Evolutionary conservation across 2,329 filamentous ascomycete genomes (phyloP).

Genomic region (Penicillium sp.): DNA sequence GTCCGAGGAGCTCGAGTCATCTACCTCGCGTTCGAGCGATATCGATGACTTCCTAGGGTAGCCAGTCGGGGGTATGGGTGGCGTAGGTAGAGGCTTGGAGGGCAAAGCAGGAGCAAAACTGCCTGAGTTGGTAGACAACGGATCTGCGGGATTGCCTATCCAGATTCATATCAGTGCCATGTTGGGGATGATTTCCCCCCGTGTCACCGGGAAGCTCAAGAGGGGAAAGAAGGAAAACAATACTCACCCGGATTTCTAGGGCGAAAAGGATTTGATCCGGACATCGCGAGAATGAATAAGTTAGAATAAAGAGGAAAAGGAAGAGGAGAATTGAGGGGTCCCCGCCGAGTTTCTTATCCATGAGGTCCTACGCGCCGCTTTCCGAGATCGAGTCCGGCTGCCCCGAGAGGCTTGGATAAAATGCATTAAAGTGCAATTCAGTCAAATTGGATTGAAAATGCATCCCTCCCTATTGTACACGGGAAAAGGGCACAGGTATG

Average conservation of each 20-base stretch:
- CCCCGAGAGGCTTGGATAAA: conserved; percentile 15
- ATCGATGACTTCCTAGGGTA: conserved; percentile 17
- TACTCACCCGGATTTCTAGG: no score
- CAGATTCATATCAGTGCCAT: conserved; percentile 1
- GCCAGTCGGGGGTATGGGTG: conserved; percentile 14
- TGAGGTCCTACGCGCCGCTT: conserved; percentile 17
- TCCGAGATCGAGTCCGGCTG: conserved; percentile 17
- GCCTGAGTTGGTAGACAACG: background rate
- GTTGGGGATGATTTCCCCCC: conserved; percentile 3
- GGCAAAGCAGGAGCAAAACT: background rate
- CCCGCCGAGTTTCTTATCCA: conserved; percentile 19
- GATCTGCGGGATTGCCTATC: conserved; percentile 10
- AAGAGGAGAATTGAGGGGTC: conserved; percentile 15
- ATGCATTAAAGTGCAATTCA: background rate
- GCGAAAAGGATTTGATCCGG: no score
- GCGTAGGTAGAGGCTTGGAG: conserved; percentile 12
- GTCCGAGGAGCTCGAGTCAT: conserved; percentile 28
- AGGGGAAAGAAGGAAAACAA: conserved; percentile 1
- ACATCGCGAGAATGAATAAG: no score
- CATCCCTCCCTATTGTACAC: conserved; percentile 4
- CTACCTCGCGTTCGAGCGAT: conserved; percentile 19
- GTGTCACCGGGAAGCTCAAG: conserved; percentile 11
- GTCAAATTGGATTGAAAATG: conserved; percentile 3
- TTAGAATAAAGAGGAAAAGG: no score
- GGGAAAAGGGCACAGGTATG: conserved; percentile 3